Evolutionary conservation across 805 yeast genomes (phyloP).

Genomic region (Spathaspora girioi): DNA sequence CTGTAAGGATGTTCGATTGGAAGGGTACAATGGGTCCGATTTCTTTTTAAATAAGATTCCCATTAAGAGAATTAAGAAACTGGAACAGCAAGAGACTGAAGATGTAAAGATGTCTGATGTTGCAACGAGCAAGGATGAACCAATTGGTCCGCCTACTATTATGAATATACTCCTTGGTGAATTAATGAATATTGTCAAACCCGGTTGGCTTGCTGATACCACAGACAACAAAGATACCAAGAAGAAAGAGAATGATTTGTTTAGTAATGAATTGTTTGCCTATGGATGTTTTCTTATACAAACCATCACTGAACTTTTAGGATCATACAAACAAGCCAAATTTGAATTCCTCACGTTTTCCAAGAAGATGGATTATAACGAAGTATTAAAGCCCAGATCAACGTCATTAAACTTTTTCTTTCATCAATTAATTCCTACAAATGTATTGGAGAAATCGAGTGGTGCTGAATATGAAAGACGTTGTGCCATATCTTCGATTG

Average conservation of each 20-base stretch:
- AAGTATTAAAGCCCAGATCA: slow-evolving; percentile 65
- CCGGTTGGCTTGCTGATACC: slow-evolving; percentile 35
- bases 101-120: slow-evolving; percentile 30
- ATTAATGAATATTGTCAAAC: slow-evolving; percentile 46
- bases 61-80: slow-evolving; percentile 13
- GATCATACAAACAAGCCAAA: slow-evolving; percentile 78
- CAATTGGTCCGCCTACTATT: slow-evolving; percentile 46
- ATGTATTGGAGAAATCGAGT: slow-evolving; percentile 33
- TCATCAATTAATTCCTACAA: slow-evolving; percentile 66
- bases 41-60: slow-evolving; percentile 18
- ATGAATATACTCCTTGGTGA: slow-evolving; percentile 62
- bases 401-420: slow-evolving; percentile 75
- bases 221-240: slow-evolving; percentile 13
- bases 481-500: slow-evolving; percentile 54
- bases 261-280: slow-evolving; percentile 55
- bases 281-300: slow-evolving; percentile 69
- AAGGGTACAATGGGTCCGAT: slow-evolving; percentile 37
- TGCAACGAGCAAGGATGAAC: slow-evolving; percentile 3
- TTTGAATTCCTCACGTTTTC: slow-evolving; percentile 78
- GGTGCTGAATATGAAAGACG: slow-evolving; percentile 49
- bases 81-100: slow-evolving; percentile 9
- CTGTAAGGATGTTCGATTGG: slow-evolving; percentile 39
- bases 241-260: no score
- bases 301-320: slow-evolving; percentile 63
- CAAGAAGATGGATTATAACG: slow-evolving; percentile 42